phyloP scores from a whole-genome alignment of 2,329 filamentous ascomycete species.

The Aureobasidium melanogenum region DNA sequence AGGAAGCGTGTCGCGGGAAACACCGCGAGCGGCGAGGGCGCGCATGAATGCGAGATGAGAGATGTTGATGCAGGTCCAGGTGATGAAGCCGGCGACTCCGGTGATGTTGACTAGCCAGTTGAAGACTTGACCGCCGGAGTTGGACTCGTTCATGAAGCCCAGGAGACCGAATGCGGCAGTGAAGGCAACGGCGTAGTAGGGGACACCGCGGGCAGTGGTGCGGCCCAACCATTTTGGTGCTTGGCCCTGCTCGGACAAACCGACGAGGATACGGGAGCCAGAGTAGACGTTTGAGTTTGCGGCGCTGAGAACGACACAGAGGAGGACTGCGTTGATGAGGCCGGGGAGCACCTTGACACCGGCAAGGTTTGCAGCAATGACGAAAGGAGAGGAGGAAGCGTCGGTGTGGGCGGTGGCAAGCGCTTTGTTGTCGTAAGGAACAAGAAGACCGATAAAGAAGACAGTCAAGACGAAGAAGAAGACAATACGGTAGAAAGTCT shows the following conservation, averaged over 20 bases:
- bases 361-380: slow-evolving; percentile 54
- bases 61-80: slow-evolving; percentile 67
- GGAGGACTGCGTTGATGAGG: slow-evolving; percentile 53
- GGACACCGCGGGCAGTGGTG: slow-evolving; percentile 35
- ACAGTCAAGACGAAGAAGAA: slow-evolving; percentile 29
- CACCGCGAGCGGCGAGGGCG: slow-evolving; percentile 59
- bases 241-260: slow-evolving; percentile 44
- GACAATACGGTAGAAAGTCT: slow-evolving; percentile 29
- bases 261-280: slow-evolving; percentile 61
- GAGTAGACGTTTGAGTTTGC: slow-evolving; percentile 40
- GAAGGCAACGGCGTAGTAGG: slow-evolving; percentile 35
- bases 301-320: slow-evolving; percentile 60
- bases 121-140: slow-evolving; percentile 56
- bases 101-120: slow-evolving; percentile 61
- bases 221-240: slow-evolving; percentile 35
- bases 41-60: slow-evolving; percentile 59
- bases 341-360: slow-evolving; percentile 52
- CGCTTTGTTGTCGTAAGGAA: slow-evolving; percentile 26
- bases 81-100: slow-evolving; percentile 46
- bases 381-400: slow-evolving; percentile 53
- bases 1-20: slow-evolving; percentile 58
- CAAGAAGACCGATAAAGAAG: slow-evolving; percentile 28
- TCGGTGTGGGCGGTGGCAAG: slow-evolving; percentile 32
- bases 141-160: slow-evolving; percentile 64
- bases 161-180: slow-evolving; percentile 53